Evolutionary conservation across 2,329 filamentous ascomycete genomes (phyloP), one percentile per base, ranked within the genome.

Genomic region (Epichloe elymi): DNA sequence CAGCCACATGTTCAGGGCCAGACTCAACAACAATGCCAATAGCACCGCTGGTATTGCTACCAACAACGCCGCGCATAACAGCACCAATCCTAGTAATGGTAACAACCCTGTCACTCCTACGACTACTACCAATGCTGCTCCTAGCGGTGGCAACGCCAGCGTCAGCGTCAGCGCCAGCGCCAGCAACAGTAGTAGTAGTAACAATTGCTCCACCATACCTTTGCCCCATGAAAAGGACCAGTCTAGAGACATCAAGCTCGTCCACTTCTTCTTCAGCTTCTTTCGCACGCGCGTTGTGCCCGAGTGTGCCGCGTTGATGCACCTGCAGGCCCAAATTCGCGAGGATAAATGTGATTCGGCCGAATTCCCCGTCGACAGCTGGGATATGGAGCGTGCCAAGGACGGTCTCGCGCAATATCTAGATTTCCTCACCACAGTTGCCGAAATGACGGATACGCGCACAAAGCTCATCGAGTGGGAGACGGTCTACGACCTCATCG

Each of bases 311-410:
- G 90, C 90, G n/a, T 74, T 96, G 38, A 95, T 97, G 70, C 88
- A 93, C 61, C 77, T 95, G 3, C 91, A 97, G 69, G 87, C 88
- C 15, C 86, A 95, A 62, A 95, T 96, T 36, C 83, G 88, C 41
- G 82, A 84, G 40, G 82, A 84, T 35, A 76, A 82, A 51, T 81
- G 84, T 15, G 79, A 91, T 54, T 82, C 88, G 0, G 82, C 87
- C 55, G 90, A 96, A 61, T 97, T 96, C 60, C 91, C 91, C 0
- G 82, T 96, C 2, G 94, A 97, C 60, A 78, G 89, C 45, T 97
- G 91, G 91, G 91, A 97, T 61, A 95, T 97, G 85, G 91, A 97
- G 65, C 82, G 91, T 14, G 91, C 94, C 53, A 95, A 95, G 65
- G 91, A 97, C 61, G 91, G 91, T 0, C 80, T 97, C 1, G 88